Evolutionary conservation across 768 basidiomycete species (phyloP).

Genomic region (Lactarius quietus): DNA sequence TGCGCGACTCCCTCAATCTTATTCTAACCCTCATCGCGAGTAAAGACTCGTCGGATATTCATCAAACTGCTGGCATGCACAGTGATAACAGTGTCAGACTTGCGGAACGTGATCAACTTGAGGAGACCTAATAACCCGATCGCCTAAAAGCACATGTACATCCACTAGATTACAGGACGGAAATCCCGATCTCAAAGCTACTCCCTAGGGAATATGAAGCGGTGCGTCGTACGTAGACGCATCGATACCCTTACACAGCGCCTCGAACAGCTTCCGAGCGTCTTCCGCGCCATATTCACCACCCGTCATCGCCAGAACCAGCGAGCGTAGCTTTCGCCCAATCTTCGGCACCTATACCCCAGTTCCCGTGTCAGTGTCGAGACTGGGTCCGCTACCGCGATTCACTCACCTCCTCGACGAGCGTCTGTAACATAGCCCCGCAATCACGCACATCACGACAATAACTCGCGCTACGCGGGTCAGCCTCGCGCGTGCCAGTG

Average conservation of each 20-base stretch:
- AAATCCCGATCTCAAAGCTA: not conserved
- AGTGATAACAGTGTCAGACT: no score
- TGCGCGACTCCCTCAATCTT: no score
- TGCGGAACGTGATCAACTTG: no score
- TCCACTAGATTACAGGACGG: not conserved
- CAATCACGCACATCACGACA: conserved; percentile 22
- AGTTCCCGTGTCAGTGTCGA: not conserved
- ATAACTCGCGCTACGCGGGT: conserved; percentile 11
- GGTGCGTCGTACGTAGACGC: conserved; percentile 39
- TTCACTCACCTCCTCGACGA: conserved; percentile 11
- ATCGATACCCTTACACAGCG: conserved; percentile 44
- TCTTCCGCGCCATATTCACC: conserved; percentile 52
- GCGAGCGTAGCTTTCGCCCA: conserved; percentile 39
- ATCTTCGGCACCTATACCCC: conserved; percentile 40
- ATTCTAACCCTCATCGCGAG: no score
- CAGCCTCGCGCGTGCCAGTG: conserved; percentile 11
- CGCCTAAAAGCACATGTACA: not conserved
- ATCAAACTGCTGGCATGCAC: no score
- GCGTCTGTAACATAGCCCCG: conserved; percentile 14
- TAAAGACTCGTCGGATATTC: no score
- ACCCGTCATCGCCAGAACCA: conserved; percentile 46
- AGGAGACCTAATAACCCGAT: no score
- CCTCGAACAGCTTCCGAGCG: conserved; percentile 48
- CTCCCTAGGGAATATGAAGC: not conserved
- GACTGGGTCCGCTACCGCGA: not conserved